Base-by-base conservation (phyloP, 23 red algal species). In the Gracilaria domingensis region DNA sequence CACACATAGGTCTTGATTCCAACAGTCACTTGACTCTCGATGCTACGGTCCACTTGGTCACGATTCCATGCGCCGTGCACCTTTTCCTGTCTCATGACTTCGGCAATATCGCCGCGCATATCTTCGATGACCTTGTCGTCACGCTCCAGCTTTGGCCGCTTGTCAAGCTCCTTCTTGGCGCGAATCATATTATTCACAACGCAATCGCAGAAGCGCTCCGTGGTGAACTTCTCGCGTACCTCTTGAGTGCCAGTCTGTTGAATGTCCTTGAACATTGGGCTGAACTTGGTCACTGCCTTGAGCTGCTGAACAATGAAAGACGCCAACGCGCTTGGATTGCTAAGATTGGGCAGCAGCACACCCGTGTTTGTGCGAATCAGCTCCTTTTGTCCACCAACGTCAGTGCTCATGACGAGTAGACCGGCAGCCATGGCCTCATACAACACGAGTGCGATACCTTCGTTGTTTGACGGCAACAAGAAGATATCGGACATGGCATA, bases 401-500 rank as follows among this genome's bases (percentile, higher is more conserved):
- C 71, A 44, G 85, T 89, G 25, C 85, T 71, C 71, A 89, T 79
- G 35, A 89, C 85, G 11, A 89, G 56, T 47, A 76, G 28, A 54
- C 85, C 85, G n/a, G 71, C 85, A 26, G 67, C 85, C 85, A 89
- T 89, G 7, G 85, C 85, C 38, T 89, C 85, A 25, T 89, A 89
- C 39, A 89, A 45, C 25, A 89, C 85, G 21, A 89, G 74, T 6
- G 85, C 85, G 49, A 79, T 89, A 44, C 85, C 85, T 59, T 89
- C 71, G 39, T 76, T 89, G 70, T 87, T 72, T 9, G 85, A 89
- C 2, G 85, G 85, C 4, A 79, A 58, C 74, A 79, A 77, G 49
- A 89, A 89, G 49, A 89, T 89, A 49, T 89, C 85, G 12, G 85
- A 51, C 85, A 89, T 89, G 34, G 85, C 85, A 64, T 89, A 89